Conservation (phyloP, 805 yeast genomes). For the Saccharomycopsis schoenii region DNA sequence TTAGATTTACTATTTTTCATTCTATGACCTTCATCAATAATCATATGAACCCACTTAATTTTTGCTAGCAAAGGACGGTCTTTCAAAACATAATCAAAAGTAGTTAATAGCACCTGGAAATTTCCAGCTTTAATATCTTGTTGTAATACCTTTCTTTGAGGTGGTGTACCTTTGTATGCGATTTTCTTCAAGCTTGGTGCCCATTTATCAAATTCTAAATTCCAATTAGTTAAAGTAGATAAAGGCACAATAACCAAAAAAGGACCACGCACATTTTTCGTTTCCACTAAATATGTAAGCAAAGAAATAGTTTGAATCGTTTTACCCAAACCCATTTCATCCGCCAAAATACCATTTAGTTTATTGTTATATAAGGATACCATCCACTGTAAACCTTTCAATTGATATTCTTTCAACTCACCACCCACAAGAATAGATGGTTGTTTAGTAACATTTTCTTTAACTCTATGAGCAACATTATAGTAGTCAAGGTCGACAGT, state of each 20-base stretch:
- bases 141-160: constrained; percentile 57
- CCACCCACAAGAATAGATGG: constrained; percentile 71
- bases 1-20: constrained; percentile 76
- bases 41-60: constrained; percentile 76
- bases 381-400: constrained; percentile 98
- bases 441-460: constrained; percentile 57
- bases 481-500: constrained; percentile 68
- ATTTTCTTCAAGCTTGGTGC: constrained; percentile 69
- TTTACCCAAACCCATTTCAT: constrained; percentile 97
- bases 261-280: constrained; percentile 55
- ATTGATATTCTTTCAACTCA: constrained; percentile 67
- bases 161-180: constrained; percentile 71
- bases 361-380: constrained; percentile 88
- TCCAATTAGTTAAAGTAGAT: constrained; percentile 81
- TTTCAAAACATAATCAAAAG: constrained; percentile 72
- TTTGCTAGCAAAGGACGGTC: constrained; percentile 63
- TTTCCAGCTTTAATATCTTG: constrained; percentile 55
- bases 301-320: constrained; percentile 79
- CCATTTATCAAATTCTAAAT: constrained; percentile 79
- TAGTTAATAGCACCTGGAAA: constrained; percentile 68
- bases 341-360: constrained; percentile 92
- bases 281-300: constrained; percentile 59
- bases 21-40: constrained; percentile 85
- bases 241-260: constrained; percentile 75
- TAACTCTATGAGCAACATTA: constrained; percentile 68